A percentile compares a stretch with the other conserved stretches of the same genome.
These are phyloP conservation scores for Pseudozyma tsukubaensis DNA, from an alignment of 1,284 basidiomycete genomes.

Conservation along the genomic window DNA sequence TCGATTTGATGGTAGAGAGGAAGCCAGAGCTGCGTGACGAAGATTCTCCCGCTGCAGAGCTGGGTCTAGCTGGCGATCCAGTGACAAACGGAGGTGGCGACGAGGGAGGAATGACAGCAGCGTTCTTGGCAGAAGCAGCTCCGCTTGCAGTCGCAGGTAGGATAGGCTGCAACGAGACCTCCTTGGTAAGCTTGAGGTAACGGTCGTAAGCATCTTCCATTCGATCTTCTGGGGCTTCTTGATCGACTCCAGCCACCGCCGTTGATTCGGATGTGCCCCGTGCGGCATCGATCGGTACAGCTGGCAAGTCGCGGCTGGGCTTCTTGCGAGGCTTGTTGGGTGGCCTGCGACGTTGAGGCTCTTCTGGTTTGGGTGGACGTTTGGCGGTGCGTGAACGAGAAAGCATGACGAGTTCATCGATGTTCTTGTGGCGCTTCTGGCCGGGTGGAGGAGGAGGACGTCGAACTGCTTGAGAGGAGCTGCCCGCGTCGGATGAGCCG, in stretches of 20 bases:
- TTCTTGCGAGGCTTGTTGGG: slow-evolving; percentile 32
- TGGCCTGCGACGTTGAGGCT: slow-evolving; percentile 44
- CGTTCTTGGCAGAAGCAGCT: slow-evolving; percentile 10
- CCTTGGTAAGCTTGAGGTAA: slow-evolving; percentile 74
- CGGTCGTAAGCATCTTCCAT: slow-evolving; percentile 90
- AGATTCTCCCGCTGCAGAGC: slow-evolving; percentile 24
- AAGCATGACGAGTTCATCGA: slow-evolving; percentile 49
- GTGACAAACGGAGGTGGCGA: slow-evolving; percentile 22
- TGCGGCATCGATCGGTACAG: slow-evolving; percentile 14
- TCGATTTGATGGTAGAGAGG: slow-evolving; percentile 60
- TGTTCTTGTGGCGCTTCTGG: slow-evolving; percentile 37
- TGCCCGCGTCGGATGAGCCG: slow-evolving; percentile 5
- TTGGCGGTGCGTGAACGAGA: slow-evolving; percentile 37
- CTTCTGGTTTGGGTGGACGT: slow-evolving; percentile 45
- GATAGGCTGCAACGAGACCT: slow-evolving; percentile 49
- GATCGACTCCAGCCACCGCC: not conserved
- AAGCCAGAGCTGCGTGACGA: slow-evolving; percentile 52
- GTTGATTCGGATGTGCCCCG: not conserved
- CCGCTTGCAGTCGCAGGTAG: slow-evolving; percentile 28
- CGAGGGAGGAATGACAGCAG: slow-evolving; percentile 5
- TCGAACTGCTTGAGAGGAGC: slow-evolving; percentile 15
- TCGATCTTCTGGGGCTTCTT: slow-evolving; percentile 59
- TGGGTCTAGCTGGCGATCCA: slow-evolving; percentile 23
- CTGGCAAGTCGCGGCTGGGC: slow-evolving; percentile 50
- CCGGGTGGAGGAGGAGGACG: slow-evolving; percentile 50